These are phyloP conservation scores for Fusarium buharicum DNA, from an alignment of 2,329 filamentous ascomycete genomes.

Conservation along the genomic window DNA sequence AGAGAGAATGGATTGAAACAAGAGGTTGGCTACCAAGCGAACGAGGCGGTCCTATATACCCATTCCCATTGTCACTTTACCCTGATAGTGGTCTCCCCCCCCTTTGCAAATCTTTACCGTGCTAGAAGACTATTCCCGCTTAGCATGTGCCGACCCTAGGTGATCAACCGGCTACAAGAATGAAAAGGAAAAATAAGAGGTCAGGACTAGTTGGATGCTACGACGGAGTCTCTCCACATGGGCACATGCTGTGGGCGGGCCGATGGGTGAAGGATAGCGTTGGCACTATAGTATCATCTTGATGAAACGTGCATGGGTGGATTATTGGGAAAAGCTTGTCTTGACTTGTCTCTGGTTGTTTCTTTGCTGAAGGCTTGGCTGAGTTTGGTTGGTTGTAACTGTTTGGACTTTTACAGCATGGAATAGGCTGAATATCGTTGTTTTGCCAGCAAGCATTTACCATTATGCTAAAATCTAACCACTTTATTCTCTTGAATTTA, in stretches of 20 bases:
- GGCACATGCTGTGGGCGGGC: background rate
- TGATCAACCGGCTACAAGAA: constrained; percentile 1
- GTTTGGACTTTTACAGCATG: background rate
- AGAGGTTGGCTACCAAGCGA: constrained; percentile 14
- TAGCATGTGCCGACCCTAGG: constrained; percentile 5
- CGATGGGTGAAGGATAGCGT: background rate
- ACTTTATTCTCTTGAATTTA: no score
- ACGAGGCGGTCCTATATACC: constrained; percentile 23
- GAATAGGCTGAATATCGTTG: no score
- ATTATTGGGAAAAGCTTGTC: constrained; percentile 19
- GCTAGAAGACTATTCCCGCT: constrained; percentile 12
- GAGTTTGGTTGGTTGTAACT: background rate
- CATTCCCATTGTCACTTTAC: background rate
- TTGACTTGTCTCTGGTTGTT: constrained; percentile 13
- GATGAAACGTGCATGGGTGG: constrained; percentile 13
- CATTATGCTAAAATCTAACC: no score
- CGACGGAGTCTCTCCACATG: constrained; percentile 3
- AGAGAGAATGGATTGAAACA: constrained; percentile 13
- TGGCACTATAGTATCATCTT: constrained; percentile 22
- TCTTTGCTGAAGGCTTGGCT: constrained; percentile 16
- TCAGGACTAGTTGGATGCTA: background rate
- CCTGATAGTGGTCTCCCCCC: background rate
- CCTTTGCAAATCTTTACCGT: constrained; percentile 28
- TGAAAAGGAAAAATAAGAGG: constrained; percentile 3
- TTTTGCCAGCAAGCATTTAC: no score